These are phyloP conservation scores for Saccharomycopsis olivae DNA, from an alignment of 805 yeast genomes.

Conservation along the genomic window DNA sequence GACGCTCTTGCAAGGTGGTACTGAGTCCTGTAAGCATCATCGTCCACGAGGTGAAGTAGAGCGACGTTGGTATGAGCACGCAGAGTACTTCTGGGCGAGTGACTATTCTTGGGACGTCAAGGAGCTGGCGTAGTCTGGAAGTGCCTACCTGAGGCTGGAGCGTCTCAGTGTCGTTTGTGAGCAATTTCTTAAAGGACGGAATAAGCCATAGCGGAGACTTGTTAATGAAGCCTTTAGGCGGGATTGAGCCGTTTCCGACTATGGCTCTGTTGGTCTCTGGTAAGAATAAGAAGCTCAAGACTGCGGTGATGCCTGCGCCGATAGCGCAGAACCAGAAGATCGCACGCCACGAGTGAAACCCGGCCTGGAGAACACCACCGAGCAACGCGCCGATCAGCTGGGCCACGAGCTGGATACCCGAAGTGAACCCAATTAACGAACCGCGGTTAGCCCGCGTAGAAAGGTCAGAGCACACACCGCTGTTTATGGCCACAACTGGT, in stretches of 20 bases:
- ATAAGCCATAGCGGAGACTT: conserved; percentile 35
- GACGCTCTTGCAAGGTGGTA: conserved; percentile 37
- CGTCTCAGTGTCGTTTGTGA: conserved; percentile 25
- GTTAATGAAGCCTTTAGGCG: conserved; percentile 35
- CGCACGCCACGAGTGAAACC: conserved; percentile 54
- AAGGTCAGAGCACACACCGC: conserved; percentile 68
- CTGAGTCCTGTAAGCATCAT: conserved; percentile 57
- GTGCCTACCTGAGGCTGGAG: conserved; percentile 16
- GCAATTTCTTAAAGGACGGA: conserved; percentile 23
- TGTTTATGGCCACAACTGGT: conserved; percentile 58
- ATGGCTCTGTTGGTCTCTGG: conserved; percentile 70
- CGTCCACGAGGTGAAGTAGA: conserved; percentile 63
- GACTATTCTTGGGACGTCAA: conserved; percentile 19
- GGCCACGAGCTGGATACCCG: conserved; percentile 60
- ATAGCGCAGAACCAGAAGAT: conserved; percentile 70
- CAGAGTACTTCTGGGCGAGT: conserved; percentile 1
- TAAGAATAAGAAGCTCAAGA: conserved; percentile 29
- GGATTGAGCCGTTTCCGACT: conserved; percentile 65
- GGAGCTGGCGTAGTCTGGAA: conserved; percentile 2
- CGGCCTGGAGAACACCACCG: conserved; percentile 41
- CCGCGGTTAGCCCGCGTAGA: conserved; percentile 62
- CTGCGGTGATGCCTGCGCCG: conserved; percentile 39
- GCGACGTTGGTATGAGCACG: conserved; percentile 37
- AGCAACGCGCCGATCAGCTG: conserved; percentile 74
- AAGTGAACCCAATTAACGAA: conserved; percentile 50